Evolutionary conservation across 176 grass and related monocot genomes (phyloP).

Genomic region (Melocanna baccifera): DNA sequence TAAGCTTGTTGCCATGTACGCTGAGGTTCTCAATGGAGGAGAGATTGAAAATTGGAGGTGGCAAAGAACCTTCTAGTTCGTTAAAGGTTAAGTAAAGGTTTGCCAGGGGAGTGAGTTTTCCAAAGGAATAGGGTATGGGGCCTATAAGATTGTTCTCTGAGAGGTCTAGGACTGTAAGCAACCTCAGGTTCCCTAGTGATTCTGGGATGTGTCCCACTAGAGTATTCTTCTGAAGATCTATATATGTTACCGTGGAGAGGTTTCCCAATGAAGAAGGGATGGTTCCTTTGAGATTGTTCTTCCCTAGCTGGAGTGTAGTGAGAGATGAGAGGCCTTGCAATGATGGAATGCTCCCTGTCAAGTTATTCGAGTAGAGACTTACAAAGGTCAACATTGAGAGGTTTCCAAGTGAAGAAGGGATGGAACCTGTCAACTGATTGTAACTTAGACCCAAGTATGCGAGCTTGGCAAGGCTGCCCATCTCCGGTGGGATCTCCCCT

Average conservation of each 20-base stretch:
- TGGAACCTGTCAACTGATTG: not conserved
- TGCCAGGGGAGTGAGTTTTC: too few species aligned
- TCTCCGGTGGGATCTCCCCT: not conserved
- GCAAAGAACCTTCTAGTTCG: not conserved
- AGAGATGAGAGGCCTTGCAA: not conserved
- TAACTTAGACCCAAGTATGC: too few species aligned
- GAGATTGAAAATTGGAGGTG: conserved; percentile 8
- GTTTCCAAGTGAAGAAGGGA: conserved; percentile 23
- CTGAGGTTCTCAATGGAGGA: not conserved
- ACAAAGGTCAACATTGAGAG: not conserved
- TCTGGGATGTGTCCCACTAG: conserved; percentile 8
- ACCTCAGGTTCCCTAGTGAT: conserved; percentile 14
- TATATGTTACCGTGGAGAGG: not conserved
- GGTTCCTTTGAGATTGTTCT: not conserved
- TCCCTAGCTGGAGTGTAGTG: not conserved
- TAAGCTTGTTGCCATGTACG: not conserved
- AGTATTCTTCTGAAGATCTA: conserved; percentile 11
- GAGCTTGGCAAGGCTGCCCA: conserved; percentile 14
- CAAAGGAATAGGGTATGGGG: too few species aligned
- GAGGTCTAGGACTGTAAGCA: not conserved
- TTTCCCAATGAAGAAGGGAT: conserved; percentile 21
- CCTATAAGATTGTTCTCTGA: too few species aligned
- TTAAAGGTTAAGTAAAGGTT: too few species aligned
- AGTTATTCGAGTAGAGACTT: not conserved
- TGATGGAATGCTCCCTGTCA: conserved; percentile 1